A percentile compares a stretch with the other conserved stretches of the same genome.
Conservation (phyloP, 176 grass and related monocot species). For the Oropetium thomaeum region DNA sequence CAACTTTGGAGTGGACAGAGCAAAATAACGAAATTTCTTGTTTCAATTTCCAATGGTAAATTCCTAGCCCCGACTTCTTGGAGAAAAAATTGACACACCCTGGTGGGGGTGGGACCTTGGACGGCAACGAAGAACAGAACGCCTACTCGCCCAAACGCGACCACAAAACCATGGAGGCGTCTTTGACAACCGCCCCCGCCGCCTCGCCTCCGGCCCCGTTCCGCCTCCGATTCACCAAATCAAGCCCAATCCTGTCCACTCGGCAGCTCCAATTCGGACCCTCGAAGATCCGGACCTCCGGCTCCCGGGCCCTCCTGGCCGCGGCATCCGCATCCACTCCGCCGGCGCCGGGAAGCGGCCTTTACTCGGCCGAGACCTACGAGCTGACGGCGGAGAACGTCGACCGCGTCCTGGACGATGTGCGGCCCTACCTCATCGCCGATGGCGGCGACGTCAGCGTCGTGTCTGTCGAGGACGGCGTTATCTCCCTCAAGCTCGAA, state of each 20-base stretch:
- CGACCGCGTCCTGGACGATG: conserved; percentile 70
- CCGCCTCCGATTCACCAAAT: conserved; percentile 13
- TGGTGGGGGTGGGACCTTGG: too few species aligned
- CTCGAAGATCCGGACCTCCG: conserved; percentile 31
- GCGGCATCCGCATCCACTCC: conserved; percentile 41
- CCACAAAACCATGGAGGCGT: conserved; percentile 42
- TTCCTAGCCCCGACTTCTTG: conserved; percentile 11
- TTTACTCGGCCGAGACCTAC: conserved; percentile 73
- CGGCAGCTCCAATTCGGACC: conserved; percentile 14
- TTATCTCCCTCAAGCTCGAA: conserved; percentile 90
- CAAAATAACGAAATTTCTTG: background rate
- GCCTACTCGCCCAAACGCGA: background rate
- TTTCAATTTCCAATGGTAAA: background rate
- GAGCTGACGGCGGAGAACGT: conserved; percentile 83
- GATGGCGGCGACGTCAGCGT: conserved; percentile 88
- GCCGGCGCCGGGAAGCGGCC: conserved; percentile 44
- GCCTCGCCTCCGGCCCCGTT: conserved; percentile 26
- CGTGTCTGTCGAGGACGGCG: conserved; percentile 71
- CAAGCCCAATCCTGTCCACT: background rate
- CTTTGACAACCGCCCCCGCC: conserved; percentile 26
- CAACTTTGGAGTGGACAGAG: too few species aligned
- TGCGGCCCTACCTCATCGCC: conserved; percentile 85
- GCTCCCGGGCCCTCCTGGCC: background rate
- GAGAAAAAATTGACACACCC: too few species aligned
- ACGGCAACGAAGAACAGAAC: background rate